A percentile compares a stretch with the other conserved stretches of the same genome.
Conservation (phyloP, 2,329 filamentous ascomycete species). For the Microthyrium microscopicum region DNA sequence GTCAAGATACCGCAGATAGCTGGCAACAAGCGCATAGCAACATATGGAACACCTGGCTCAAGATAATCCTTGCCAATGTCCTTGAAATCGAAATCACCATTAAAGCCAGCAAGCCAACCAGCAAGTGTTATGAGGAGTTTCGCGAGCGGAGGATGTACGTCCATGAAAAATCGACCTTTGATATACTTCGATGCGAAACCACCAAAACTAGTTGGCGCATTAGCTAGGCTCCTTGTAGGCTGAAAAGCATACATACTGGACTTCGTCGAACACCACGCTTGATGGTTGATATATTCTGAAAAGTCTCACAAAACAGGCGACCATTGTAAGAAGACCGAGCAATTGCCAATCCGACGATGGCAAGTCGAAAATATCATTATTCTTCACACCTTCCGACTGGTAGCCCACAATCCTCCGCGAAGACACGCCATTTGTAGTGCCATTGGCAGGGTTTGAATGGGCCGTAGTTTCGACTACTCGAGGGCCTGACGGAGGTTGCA, state of each 20-base stretch:
- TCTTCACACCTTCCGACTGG: slow-evolving; percentile 61
- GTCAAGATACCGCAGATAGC: slow-evolving; percentile 77
- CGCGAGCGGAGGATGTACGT: slow-evolving; percentile 93
- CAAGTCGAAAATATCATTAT: slow-evolving; percentile 85
- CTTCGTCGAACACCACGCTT: slow-evolving; percentile 97
- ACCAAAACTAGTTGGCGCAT: slow-evolving; percentile 52
- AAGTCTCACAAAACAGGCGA: slow-evolving; percentile 66
- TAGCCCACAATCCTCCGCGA: slow-evolving; percentile 44
- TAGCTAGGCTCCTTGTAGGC: slow-evolving; percentile 9
- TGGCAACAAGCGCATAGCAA: slow-evolving; percentile 89
- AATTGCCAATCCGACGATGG: slow-evolving; percentile 70
- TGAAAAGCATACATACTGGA: slow-evolving; percentile 59
- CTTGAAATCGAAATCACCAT: slow-evolving; percentile 96
- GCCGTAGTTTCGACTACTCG: slow-evolving; percentile 7
- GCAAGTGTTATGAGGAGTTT: slow-evolving; percentile 93
- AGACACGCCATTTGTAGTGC: too few species aligned
- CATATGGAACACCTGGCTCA: slow-evolving; percentile 87
- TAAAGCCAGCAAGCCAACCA: slow-evolving; percentile 86
- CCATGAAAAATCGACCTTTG: slow-evolving; percentile 99
- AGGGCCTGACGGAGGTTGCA: too few species aligned
- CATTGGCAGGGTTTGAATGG: slow-evolving; percentile 15
- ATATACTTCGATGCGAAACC: slow-evolving; percentile 98
- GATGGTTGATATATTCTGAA: slow-evolving; percentile 93
- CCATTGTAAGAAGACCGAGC: slow-evolving; percentile 52
- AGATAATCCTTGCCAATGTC: slow-evolving; percentile 98